These are phyloP conservation scores for Scheffersomyces stipitis DNA, from an alignment of 805 yeast genomes.

Conservation along the genomic window DNA sequence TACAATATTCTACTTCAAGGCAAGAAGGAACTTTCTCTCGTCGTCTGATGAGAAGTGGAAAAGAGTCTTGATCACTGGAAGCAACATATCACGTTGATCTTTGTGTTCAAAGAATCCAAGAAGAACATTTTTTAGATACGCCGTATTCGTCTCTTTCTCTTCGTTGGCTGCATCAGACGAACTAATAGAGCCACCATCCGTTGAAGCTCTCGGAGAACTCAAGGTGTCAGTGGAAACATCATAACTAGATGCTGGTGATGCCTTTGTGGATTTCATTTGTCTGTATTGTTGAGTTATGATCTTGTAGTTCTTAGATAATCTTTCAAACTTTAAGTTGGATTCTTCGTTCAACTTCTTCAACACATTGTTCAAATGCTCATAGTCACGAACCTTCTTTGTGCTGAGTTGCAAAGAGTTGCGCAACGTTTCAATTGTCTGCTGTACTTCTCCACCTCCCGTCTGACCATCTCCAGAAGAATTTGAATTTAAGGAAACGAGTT, in stretches of 20 bases:
- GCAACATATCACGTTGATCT: constrained; percentile 82
- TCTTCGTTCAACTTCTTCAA: constrained; percentile 67
- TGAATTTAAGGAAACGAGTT: background rate
- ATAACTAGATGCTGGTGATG: constrained; percentile 5
- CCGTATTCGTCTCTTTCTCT: constrained; percentile 44
- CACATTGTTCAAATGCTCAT: constrained; percentile 52
- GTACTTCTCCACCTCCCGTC: constrained; percentile 18
- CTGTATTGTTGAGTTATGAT: constrained; percentile 58
- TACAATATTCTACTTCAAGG: constrained; percentile 46
- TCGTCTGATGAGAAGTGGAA: constrained; percentile 70
- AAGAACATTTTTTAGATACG: constrained; percentile 86
- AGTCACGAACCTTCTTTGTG: constrained; percentile 53
- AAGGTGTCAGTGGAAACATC: constrained; percentile 6
- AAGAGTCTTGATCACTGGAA: constrained; percentile 82
- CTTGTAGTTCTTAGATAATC: constrained; percentile 70
- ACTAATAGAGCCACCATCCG: constrained; percentile 8
- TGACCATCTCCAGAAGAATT: background rate
- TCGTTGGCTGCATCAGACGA: constrained; percentile 20
- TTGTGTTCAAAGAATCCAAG: constrained; percentile 87
- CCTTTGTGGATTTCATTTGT: constrained; percentile 29
- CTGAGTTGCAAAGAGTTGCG: constrained; percentile 53
- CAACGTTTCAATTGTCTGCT: constrained; percentile 40
- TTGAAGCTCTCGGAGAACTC: constrained; percentile 4
- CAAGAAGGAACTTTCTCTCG: constrained; percentile 65
- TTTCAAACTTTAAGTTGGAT: constrained; percentile 61